A percentile compares a stretch with the other conserved stretches of the same genome.
These are phyloP conservation scores for Heterobasidion occidentale DNA, from an alignment of 1,284 basidiomycete species.

Conservation along the genomic window DNA sequence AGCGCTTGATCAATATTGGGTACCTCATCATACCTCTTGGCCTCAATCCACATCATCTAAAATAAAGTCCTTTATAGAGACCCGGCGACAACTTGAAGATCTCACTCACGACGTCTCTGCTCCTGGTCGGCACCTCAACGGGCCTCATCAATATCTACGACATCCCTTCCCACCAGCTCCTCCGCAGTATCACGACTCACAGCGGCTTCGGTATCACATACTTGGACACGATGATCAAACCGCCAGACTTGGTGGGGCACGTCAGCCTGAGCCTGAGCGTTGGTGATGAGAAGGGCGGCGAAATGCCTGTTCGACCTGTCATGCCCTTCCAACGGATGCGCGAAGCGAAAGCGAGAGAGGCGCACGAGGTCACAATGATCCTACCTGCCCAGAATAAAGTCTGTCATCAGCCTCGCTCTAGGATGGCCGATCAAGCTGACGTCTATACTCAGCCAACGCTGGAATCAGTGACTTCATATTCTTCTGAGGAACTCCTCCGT, in stretches of 20 bases:
- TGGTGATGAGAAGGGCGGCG: slow-evolving; percentile 30
- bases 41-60: background rate
- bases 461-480: slow-evolving; percentile 25
- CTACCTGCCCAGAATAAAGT: slow-evolving; percentile 39
- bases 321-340: slow-evolving; percentile 64
- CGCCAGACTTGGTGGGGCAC: slow-evolving; percentile 77
- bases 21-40: slow-evolving; percentile 19
- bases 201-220: slow-evolving; percentile 71
- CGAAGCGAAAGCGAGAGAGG: slow-evolving; percentile 56
- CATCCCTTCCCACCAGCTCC: slow-evolving; percentile 82
- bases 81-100: slow-evolving; percentile 67
- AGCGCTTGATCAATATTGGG: slow-evolving; percentile 59
- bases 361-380: slow-evolving; percentile 59
- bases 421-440: background rate
- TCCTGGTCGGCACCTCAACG: slow-evolving; percentile 66
- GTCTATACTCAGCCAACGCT: slow-evolving; percentile 3
- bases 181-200: slow-evolving; percentile 71
- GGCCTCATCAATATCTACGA: slow-evolving; percentile 83
- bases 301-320: slow-evolving; percentile 58
- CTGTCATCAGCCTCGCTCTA: slow-evolving; percentile 14
- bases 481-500: slow-evolving; percentile 43
- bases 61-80: slow-evolving; percentile 29
- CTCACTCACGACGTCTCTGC: slow-evolving; percentile 65
- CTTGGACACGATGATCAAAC: slow-evolving; percentile 71
- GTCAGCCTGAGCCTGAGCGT: slow-evolving; percentile 47